Evolutionary conservation across 75 land plant genomes (phyloP), one percentile per base, ranked within the genome.

Genomic region (Picea glauca): DNA sequence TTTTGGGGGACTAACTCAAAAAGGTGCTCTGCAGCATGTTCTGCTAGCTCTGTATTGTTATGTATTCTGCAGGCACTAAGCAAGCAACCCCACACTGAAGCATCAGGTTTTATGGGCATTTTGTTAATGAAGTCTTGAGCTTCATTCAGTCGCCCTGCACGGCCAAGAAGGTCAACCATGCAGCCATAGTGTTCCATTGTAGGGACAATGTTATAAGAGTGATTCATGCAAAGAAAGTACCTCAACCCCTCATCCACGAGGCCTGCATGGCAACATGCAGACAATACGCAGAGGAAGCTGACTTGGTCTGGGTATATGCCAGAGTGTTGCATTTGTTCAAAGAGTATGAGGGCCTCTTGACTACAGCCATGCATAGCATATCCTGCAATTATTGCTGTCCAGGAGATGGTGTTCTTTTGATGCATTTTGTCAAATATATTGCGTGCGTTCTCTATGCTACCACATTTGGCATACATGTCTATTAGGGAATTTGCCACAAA

Each of bases 1-100:
- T 76, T 79, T 7, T 59, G 23, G 31, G 77, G 77, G 50, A 68
- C 79, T 59, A 83, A 83, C 17, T 65, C 18, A 57, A 80, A 46
- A 18, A 80, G 54, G 14, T 75, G 73, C 50, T 77, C 62, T 17
- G 81, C 78, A 43, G 77, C 77, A 62, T 21, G 77, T 76, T 67
- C 80, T 60, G 86, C 88, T 54, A 87, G 78, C 79, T 81, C 80
- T 60, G 81, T 23, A 59, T 87, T 85, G 54, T 79, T 78, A 61
- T 60, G 72, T 31, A 81, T 66, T 38, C 80, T 85, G 60, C 89
- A 85, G 60, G 84, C 82, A 35, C 74, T 76, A 11, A 85, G 87
- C 72, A 87, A 76, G 58, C 78, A 61, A 26, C 72, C 76, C 84
- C 87, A 84, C 12, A 83, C 80, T 30, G 75, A 76, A 58, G 67